Evolutionary conservation across 768 basidiomycete genomes (phyloP), one percentile per base, ranked within the genome.

Genomic region (Leccinum subgranulosum): DNA sequence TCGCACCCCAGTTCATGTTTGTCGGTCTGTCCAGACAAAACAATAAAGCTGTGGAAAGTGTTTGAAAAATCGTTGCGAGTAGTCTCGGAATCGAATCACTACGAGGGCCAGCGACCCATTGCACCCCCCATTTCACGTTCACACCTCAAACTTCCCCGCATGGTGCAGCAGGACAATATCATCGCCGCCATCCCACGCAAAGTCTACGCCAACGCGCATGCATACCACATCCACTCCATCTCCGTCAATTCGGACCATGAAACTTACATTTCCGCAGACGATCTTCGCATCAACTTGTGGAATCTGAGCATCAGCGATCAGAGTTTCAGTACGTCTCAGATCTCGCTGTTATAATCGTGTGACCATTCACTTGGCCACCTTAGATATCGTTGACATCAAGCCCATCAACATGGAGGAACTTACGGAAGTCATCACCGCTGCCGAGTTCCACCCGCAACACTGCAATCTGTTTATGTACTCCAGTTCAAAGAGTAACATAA

Each of bases 391-490:
- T 61, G 97, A 99, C 74, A 98, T 99, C 84, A 99, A 99, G 73
- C 97, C 97, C 2, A 86, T 93, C 67, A 99, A 99, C 75, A 99
- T 99, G 97, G 97, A 99, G 72, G 97, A 99, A 74, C 81, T 99
- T 54, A 98, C 97, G 15, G 97, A 99, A 73, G 97, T 99, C 71
- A 98, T 99, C 74, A 99, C 97, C n/a, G 93, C 96, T 11, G 94
- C 97, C 49, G 97, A 99, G 76, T 98, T 99, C 76, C 97, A 98
- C 71, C 97, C 97, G 31, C 83, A 85, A 53, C 92, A 96, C 62
- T 98, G 97, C 86, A 98, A 98, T 74, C 79, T 92, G 51, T 98
- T 99, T 80, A 97, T 98, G 94, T 99, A 98, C 74, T 98, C 96
- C 61, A 95, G 93, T 76, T 98, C 97, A 58, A 98, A 98, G 77